A percentile compares a stretch with the other conserved stretches of the same genome.
These are phyloP conservation scores for Microbotryum saponariae DNA, from an alignment of 1,284 basidiomycete species.

Conservation along the genomic window DNA sequence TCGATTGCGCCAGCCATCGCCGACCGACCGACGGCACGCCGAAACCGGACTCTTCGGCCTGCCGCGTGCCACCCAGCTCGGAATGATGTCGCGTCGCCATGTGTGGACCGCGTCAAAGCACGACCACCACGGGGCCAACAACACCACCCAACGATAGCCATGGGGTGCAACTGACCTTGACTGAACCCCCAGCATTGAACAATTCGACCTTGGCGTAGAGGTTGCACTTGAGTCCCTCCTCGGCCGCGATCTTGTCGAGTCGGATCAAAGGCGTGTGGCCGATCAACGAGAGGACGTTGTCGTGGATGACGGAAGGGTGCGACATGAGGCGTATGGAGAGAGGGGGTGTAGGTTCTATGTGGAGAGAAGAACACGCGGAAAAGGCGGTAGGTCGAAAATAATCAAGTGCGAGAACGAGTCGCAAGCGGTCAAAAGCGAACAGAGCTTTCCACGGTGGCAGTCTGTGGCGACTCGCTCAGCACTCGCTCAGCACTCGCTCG, in stretches of 20 bases:
- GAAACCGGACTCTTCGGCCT: too few relatives aligned
- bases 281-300: slow-evolving; percentile 72
- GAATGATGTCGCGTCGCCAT: too few relatives aligned
- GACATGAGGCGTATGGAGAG: neutral
- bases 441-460: too few relatives aligned
- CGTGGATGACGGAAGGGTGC: slow-evolving; percentile 48
- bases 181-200: slow-evolving; percentile 82
- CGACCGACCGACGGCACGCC: too few relatives aligned
- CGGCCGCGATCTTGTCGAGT: slow-evolving; percentile 67
- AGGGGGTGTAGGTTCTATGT: too few relatives aligned
- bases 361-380: neutral
- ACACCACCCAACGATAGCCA: neutral
- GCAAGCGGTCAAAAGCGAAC: too few relatives aligned
- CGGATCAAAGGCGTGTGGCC: slow-evolving; percentile 86
- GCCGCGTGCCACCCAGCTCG: too few relatives aligned
- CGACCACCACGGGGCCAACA: neutral
- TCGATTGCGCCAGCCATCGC: too few relatives aligned
- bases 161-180: slow-evolving; percentile 64
- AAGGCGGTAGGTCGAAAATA: neutral
- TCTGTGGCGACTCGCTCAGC: too few relatives aligned
- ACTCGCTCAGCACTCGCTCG: too few relatives aligned
- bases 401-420: too few relatives aligned
- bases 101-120: too few relatives aligned
- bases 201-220: slow-evolving; percentile 84
- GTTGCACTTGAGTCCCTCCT: slow-evolving; percentile 78